These are phyloP conservation scores for Globisporangium camurandrum DNA, from an alignment of 352 stramenopile species.

Conservation along the genomic window DNA sequence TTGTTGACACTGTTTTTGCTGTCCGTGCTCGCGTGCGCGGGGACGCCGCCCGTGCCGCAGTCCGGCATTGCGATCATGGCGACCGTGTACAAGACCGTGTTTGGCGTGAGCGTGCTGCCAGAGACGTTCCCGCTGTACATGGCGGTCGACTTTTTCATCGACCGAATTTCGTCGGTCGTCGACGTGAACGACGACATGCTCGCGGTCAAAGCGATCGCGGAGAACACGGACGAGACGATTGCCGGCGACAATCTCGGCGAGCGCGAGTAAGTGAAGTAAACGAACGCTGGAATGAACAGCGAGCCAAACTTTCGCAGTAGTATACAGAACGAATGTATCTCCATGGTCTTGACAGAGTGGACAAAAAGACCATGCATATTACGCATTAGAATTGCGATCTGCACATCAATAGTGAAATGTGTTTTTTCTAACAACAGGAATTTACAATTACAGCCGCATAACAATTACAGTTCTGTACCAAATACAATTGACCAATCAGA, in stretches of 20 bases:
- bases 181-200: slow-evolving; percentile 69
- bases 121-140: slow-evolving; percentile 49
- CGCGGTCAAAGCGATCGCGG: background rate
- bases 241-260: background rate
- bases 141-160: slow-evolving; percentile 55
- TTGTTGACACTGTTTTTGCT: slow-evolving; percentile 49
- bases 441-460: too few species aligned
- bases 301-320: too few species aligned
- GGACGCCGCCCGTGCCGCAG: slow-evolving; percentile 43
- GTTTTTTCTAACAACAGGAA: too few species aligned
- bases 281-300: too few species aligned
- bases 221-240: background rate
- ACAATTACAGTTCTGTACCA: too few species aligned
- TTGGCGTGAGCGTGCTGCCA: slow-evolving; percentile 34
- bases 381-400: too few species aligned
- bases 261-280: background rate
- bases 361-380: too few species aligned
- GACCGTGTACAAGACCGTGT: slow-evolving; percentile 58
- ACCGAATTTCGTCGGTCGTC: slow-evolving; percentile 52
- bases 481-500: too few species aligned
- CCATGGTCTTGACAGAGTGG: too few species aligned
- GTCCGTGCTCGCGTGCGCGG: slow-evolving; percentile 38
- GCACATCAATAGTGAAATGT: too few species aligned
- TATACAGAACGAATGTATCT: too few species aligned
- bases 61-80: slow-evolving; percentile 41